phyloP scores from a whole-genome alignment of 2,329 filamentous ascomycete species.

The Colletotrichum falcatum region DNA sequence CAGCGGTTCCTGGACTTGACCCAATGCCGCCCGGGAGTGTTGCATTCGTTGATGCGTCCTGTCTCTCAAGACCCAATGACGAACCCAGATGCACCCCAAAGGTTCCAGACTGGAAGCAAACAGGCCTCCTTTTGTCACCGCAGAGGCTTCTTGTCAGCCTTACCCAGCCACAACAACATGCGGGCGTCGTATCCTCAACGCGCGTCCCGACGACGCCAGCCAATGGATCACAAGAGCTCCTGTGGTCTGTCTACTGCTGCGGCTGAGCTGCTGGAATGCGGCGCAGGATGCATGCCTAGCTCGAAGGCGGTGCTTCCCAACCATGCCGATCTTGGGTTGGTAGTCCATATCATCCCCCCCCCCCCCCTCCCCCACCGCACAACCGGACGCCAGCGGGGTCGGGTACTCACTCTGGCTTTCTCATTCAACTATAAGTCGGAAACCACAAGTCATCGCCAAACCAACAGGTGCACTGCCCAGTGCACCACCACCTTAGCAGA shows the following conservation, averaged over 20 bases:
- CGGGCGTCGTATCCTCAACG: slow-evolving; percentile 26
- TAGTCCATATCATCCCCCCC: slow-evolving; percentile 7
- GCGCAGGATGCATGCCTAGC: slow-evolving; percentile 33
- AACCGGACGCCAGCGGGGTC: slow-evolving; percentile 13
- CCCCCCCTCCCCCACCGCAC: slow-evolving; percentile 18
- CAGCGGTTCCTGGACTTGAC: no score
- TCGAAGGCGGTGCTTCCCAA: neutral
- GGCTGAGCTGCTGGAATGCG: slow-evolving; percentile 29
- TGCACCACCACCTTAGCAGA: neutral
- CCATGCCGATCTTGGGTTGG: neutral
- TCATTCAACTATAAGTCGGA: slow-evolving; percentile 37
- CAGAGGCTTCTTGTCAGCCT: slow-evolving; percentile 39
- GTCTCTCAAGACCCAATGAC: neutral
- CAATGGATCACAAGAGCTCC: neutral
- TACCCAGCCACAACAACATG: slow-evolving; percentile 35
- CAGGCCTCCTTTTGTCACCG: neutral
- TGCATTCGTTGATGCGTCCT: neutral
- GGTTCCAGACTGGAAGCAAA: neutral
- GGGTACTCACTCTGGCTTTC: slow-evolving; percentile 10
- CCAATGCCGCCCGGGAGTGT: neutral
- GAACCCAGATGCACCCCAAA: neutral
- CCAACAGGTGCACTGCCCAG: neutral
- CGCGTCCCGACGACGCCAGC: slow-evolving; percentile 29
- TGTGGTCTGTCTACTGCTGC: slow-evolving; percentile 7
- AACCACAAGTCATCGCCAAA: slow-evolving; percentile 31